Evolutionary conservation across 306 rosid species (phyloP), one percentile per base, ranked within the genome.

Genomic region (Castanea sativa): DNA sequence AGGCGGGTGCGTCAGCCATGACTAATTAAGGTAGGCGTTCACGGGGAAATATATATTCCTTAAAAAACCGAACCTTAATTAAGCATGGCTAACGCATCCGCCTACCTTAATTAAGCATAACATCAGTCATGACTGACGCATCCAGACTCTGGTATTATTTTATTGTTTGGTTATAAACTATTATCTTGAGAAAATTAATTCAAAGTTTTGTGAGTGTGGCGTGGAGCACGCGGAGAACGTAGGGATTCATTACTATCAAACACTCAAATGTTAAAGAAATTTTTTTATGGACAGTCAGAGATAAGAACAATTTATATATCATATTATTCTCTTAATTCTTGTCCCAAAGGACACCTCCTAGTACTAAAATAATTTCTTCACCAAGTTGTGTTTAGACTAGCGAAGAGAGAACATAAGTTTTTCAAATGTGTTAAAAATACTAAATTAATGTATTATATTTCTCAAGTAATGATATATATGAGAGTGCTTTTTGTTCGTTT

Each of bases 191-290:
- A 30, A 41, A 10, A 73, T 74, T 23, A 80, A 53, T 6, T 6
- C 6, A 56, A 41, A 64, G 5, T 64, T 70, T 30, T 53, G 71
- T 61, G 69, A 74, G 20, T 76, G 83, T 80, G 92, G 55, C 21
- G 55, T 70, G 74, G 56, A 70, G 5, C 23, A 41, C 27, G 5
- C 11, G 55, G 99, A 95, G 71, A 95, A 95, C 61, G 55, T 95
- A 12, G 99, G 98, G 68, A 85, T 91, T 83, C 98, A 95, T 88
- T 95, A 92, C 89, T 84, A 91, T 82, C 91, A 88, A 25, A 95
- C 99, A 3, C 88, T 92, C 38, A 88, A 98, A 85, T 84, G 51
- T 73, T 95, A 98, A 98, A 91, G 97, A 78, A 85, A 88, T 71
- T 90, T 88, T 74, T 95, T 95, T 90, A 15, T 90, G 78, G 92